Percentiles rank a stretch among this genome's conserved stretches.
phyloP scores from a whole-genome alignment of 495 filamentous ascomycete genomes.

The Aspergillus sparsus region DNA sequence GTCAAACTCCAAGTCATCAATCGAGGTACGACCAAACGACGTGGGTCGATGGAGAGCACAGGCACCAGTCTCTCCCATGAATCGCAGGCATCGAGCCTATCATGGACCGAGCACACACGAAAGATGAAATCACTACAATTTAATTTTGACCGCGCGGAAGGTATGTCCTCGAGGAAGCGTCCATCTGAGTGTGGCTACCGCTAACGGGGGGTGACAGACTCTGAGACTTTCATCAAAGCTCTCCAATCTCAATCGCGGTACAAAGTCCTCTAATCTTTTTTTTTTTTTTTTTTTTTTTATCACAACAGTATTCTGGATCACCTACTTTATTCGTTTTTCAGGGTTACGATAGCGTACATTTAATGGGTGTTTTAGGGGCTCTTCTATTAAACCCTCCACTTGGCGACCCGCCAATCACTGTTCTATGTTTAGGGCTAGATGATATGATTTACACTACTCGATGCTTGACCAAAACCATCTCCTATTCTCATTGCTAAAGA shows the following conservation, averaged over 20 bases:
- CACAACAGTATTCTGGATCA: too few relatives aligned
- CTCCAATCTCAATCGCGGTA: background rate
- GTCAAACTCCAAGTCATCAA: constrained; percentile 3
- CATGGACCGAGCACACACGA: background rate
- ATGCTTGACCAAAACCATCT: too few relatives aligned
- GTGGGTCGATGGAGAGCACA: constrained; percentile 17
- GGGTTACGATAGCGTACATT: too few relatives aligned
- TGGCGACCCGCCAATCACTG: too few relatives aligned
- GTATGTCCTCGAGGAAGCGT: background rate
- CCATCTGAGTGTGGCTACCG: background rate
- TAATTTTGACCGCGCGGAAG: constrained; percentile 5
- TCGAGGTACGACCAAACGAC: constrained; percentile 1
- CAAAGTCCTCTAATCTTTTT: background rate
- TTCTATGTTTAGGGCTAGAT: too few relatives aligned
- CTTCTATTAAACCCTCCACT: too few relatives aligned
- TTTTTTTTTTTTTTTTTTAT: too few relatives aligned
- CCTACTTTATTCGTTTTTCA: too few relatives aligned
- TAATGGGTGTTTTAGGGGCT: too few relatives aligned
- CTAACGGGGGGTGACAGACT: background rate
- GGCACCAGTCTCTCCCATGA: constrained; percentile 13
- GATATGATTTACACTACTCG: too few relatives aligned
- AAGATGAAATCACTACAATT: constrained; percentile 12
- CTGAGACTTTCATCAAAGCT: background rate
- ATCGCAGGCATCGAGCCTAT: constrained; percentile 1
- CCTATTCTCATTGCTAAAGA: too few relatives aligned